Evolutionary conservation across 345 rosid genomes (phyloP).

Genomic region (Lumnitzera littorea): DNA sequence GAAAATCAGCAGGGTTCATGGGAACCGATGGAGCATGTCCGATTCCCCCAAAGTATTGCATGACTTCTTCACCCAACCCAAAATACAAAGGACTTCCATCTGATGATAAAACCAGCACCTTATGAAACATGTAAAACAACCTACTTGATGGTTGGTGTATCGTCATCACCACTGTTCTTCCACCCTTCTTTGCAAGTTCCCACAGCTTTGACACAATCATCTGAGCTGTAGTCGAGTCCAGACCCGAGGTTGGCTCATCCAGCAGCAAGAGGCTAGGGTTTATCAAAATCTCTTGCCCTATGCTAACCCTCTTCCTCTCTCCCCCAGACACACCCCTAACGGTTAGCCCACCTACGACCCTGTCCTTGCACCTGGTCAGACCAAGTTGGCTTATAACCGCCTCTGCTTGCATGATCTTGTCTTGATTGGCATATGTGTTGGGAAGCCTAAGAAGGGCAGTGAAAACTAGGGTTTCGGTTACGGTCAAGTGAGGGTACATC

Average conservation of each 20-base stretch:
- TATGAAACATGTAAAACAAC: slow-evolving; percentile 52
- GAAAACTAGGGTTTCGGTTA: slow-evolving; percentile 47
- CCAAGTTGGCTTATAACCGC: slow-evolving; percentile 36
- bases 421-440: slow-evolving; percentile 19
- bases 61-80: slow-evolving; percentile 28
- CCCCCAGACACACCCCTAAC: slow-evolving; percentile 52
- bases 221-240: slow-evolving; percentile 54
- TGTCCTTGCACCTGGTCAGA: slow-evolving; percentile 34
- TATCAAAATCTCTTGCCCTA: slow-evolving; percentile 50
- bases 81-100: slow-evolving; percentile 46
- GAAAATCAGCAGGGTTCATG: slow-evolving; percentile 56
- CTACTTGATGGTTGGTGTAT: slow-evolving; percentile 60
- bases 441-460: slow-evolving; percentile 44
- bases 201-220: slow-evolving; percentile 34
- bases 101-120: slow-evolving; percentile 40
- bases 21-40: slow-evolving; percentile 33
- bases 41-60: slow-evolving; percentile 43
- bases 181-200: slow-evolving; percentile 32
- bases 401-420: slow-evolving; percentile 39
- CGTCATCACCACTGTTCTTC: slow-evolving; percentile 43
- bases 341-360: slow-evolving; percentile 27
- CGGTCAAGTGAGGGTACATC: slow-evolving; percentile 46
- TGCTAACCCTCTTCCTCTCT: slow-evolving; percentile 50
- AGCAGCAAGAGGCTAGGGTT: slow-evolving; percentile 46
- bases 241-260: slow-evolving; percentile 56